Conservation (phyloP, 1,284 basidiomycete genomes). For the Sporisorium iseilematis-ciliati region DNA sequence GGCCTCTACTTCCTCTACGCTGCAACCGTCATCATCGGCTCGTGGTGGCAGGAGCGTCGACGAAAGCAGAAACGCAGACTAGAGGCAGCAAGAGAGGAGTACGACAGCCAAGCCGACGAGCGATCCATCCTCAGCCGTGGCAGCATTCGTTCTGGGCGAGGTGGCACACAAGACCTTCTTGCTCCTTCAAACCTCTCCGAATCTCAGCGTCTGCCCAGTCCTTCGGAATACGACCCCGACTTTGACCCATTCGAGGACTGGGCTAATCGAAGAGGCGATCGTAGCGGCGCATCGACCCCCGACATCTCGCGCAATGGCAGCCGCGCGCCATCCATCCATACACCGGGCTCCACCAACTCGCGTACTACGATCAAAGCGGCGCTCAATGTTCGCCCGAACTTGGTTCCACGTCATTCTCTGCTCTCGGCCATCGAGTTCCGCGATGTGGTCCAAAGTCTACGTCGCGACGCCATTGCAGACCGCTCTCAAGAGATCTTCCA, state of each 20-base stretch:
- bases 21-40: constrained; percentile 79
- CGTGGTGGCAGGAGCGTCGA: constrained; percentile 76
- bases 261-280: constrained; percentile 26
- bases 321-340: constrained; percentile 32
- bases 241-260: constrained; percentile 60
- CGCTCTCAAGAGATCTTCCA: constrained; percentile 59
- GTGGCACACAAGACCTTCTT: constrained; percentile 11
- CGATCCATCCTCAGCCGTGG: constrained; percentile 31
- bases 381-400: constrained; percentile 36
- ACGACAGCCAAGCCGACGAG: constrained; percentile 34
- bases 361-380: constrained; percentile 12
- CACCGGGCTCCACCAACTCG: constrained; percentile 32
- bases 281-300: constrained; percentile 28
- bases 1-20: constrained; percentile 85
- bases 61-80: constrained; percentile 42
- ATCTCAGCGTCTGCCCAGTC: constrained; percentile 43
- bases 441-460: constrained; percentile 84
- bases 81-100: constrained; percentile 53
- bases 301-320: constrained; percentile 15
- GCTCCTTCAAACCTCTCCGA: constrained; percentile 8
- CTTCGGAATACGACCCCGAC: constrained; percentile 59
- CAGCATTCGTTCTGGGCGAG: constrained; percentile 19
- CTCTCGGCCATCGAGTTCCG: constrained; percentile 93
- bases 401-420: constrained; percentile 74
- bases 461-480: constrained; percentile 71